phyloP scores from a whole-genome alignment of 805 yeast species.

The Wickerhamiella occidentalis region DNA sequence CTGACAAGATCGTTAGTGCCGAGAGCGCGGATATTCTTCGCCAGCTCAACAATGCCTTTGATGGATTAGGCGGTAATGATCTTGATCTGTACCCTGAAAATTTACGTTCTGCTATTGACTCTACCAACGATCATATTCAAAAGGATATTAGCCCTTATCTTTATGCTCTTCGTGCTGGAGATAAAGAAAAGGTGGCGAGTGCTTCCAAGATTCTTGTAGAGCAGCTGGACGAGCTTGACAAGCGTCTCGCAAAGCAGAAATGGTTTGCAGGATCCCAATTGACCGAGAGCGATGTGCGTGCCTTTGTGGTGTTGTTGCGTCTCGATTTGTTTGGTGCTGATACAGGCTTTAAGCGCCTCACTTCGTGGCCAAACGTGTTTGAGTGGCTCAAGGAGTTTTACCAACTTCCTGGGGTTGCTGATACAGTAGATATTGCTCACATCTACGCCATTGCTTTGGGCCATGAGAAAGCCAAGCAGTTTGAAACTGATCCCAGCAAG shows the following conservation, averaged over 20 bases:
- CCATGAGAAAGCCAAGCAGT: neutral
- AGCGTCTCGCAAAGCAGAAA: constrained; percentile 22
- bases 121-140: constrained; percentile 59
- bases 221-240: constrained; percentile 34
- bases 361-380: constrained; percentile 62
- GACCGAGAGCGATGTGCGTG: constrained; percentile 81
- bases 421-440: constrained; percentile 78
- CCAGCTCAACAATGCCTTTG: constrained; percentile 61
- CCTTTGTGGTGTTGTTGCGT: constrained; percentile 72
- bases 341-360: constrained; percentile 69
- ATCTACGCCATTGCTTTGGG: constrained; percentile 30
- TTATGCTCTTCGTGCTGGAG: constrained; percentile 77
- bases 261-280: constrained; percentile 49
- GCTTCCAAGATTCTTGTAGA: constrained; percentile 54
- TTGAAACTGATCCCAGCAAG: neutral
- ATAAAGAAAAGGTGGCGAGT: constrained; percentile 61
- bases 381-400: constrained; percentile 70
- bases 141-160: constrained; percentile 43
- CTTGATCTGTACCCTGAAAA: constrained; percentile 51
- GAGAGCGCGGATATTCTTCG: constrained; percentile 84
- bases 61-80: constrained; percentile 31
- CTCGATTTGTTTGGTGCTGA: constrained; percentile 79
- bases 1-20: constrained; percentile 71
- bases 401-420: constrained; percentile 48
- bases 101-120: constrained; percentile 50